phyloP scores from a whole-genome alignment of 2,329 filamentous ascomycete species.

The Elsinoe australis region DNA sequence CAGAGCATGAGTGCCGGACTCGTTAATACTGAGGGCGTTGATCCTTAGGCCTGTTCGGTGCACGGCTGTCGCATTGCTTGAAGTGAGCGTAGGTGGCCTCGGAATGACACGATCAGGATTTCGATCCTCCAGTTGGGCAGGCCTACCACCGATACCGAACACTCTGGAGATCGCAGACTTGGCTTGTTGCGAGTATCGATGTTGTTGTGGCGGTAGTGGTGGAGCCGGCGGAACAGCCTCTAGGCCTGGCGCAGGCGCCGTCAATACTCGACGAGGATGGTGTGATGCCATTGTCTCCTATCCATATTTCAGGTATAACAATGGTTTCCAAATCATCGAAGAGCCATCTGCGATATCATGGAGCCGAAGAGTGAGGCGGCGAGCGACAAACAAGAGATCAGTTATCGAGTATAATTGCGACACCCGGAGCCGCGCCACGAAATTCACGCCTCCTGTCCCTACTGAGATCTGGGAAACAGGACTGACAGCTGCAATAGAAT shows the following conservation, averaged over 20 bases:
- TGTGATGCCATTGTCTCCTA: slow-evolving; percentile 10
- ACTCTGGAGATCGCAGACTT: slow-evolving; percentile 42
- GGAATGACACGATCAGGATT: slow-evolving; percentile 29
- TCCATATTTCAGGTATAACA: too few relatives aligned
- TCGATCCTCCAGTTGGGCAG: slow-evolving; percentile 32
- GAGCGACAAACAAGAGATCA: too few relatives aligned
- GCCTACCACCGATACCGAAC: slow-evolving; percentile 47
- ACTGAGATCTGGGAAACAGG: too few relatives aligned
- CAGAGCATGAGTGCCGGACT: slow-evolving; percentile 54
- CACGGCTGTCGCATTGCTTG: slow-evolving; percentile 46
- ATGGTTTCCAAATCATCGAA: too few relatives aligned
- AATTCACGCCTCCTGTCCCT: too few relatives aligned
- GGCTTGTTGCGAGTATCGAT: slow-evolving; percentile 20
- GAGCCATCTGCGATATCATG: too few relatives aligned
- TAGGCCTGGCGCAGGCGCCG: slow-evolving; percentile 17
- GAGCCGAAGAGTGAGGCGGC: too few relatives aligned
- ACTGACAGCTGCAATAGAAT: too few relatives aligned
- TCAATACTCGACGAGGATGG: slow-evolving; percentile 17
- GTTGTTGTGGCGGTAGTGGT: slow-evolving; percentile 20
- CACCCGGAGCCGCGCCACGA: too few relatives aligned
- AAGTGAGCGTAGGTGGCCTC: slow-evolving; percentile 26
- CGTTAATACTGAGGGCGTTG: slow-evolving; percentile 56
- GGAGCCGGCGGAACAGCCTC: slow-evolving; percentile 19
- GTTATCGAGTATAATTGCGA: too few relatives aligned
- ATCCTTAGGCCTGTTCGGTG: slow-evolving; percentile 60